Percentiles rank a stretch among this genome's conserved stretches.
Conservation (phyloP, 441 rosid genomes). For the Sinapis alba region DNA sequence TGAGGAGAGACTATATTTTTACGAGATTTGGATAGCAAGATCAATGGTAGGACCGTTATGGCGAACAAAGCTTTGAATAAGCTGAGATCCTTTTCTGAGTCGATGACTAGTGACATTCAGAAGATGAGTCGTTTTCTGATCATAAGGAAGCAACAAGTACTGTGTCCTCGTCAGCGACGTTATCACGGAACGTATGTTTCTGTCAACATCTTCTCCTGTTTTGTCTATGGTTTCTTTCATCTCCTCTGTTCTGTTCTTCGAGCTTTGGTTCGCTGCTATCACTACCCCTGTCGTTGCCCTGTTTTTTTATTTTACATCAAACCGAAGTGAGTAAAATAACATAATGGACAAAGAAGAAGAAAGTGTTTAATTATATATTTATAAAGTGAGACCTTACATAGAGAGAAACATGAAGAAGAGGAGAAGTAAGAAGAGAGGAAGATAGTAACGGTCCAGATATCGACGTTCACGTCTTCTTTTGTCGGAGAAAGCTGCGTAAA, state of each 20-base stretch:
- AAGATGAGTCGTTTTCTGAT: slow-evolving; percentile 36
- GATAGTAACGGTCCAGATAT: slow-evolving; percentile 35
- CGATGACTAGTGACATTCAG: slow-evolving; percentile 47
- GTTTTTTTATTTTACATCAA: background rate
- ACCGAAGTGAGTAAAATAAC: background rate
- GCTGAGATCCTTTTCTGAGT: slow-evolving; percentile 46
- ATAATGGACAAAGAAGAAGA: too few relatives aligned
- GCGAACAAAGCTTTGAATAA: slow-evolving; percentile 44
- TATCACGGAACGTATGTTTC: slow-evolving; percentile 40
- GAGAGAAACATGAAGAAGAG: slow-evolving; percentile 50
- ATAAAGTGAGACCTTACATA: slow-evolving; percentile 47
- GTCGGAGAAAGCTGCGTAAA: slow-evolving; percentile 40
- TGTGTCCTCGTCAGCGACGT: slow-evolving; percentile 45
- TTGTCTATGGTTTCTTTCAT: slow-evolving; percentile 48
- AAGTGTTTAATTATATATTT: too few relatives aligned
- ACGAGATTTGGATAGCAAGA: slow-evolving; percentile 50
- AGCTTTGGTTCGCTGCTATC: slow-evolving; percentile 46
- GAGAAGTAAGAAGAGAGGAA: slow-evolving; percentile 42
- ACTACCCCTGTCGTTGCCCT: slow-evolving; percentile 51
- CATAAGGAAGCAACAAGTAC: slow-evolving; percentile 51
- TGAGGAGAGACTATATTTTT: background rate
- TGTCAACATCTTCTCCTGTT: slow-evolving; percentile 45
- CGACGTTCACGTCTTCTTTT: background rate
- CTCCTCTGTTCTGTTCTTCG: slow-evolving; percentile 41
- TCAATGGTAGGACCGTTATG: slow-evolving; percentile 44